Conservation (phyloP, 108 stramenopile genomes). For the Schizochytrium sp. region DNA sequence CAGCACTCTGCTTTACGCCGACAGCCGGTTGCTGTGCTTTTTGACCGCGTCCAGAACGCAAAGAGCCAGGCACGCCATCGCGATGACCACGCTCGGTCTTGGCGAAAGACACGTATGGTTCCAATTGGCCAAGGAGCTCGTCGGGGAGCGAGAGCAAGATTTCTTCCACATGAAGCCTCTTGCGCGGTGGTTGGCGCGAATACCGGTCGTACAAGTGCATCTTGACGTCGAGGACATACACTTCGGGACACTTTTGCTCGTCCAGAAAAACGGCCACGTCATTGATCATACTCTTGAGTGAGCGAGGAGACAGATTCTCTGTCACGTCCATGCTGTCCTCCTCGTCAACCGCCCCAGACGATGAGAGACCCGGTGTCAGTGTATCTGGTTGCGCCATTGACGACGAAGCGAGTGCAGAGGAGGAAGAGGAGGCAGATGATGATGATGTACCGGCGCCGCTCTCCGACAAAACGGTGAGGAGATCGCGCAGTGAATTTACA, state of each 20-base stretch:
- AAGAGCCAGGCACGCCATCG: too few species aligned
- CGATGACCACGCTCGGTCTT: background rate
- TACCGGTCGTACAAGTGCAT: background rate
- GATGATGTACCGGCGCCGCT: background rate
- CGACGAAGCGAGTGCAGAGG: background rate
- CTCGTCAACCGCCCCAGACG: too few species aligned
- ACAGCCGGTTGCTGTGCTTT: too few species aligned
- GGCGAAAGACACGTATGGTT: background rate
- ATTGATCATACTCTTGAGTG: background rate
- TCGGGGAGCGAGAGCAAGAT: background rate
- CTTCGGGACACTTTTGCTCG: background rate
- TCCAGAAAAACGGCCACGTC: background rate
- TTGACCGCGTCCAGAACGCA: too few species aligned
- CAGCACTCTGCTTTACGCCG: too few species aligned
- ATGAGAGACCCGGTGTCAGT: too few species aligned
- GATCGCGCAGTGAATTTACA: background rate
- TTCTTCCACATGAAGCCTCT: background rate
- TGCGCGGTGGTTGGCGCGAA: background rate
- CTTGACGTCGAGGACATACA: background rate
- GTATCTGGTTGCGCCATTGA: too few species aligned
- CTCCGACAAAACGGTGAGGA: background rate
- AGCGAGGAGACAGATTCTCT: background rate
- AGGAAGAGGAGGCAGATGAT: background rate
- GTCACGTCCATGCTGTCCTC: background rate
- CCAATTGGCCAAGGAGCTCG: background rate